Evolutionary conservation across 1,284 basidiomycete species (phyloP).

Genomic region (Apiotrichum gamsii): DNA sequence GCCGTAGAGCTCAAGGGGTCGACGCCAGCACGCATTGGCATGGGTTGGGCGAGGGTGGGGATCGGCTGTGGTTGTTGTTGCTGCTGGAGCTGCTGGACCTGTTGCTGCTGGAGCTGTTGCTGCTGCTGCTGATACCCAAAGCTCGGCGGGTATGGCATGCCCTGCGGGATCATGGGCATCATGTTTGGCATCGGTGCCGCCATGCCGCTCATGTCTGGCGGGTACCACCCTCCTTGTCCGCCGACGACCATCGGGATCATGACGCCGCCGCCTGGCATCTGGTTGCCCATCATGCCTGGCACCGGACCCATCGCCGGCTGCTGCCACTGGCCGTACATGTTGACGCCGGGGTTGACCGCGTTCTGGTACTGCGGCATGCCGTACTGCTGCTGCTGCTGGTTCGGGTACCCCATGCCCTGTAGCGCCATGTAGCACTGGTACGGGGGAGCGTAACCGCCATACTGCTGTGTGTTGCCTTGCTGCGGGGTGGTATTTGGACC

Average conservation of each 20-base stretch:
- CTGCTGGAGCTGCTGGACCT: conserved; percentile 7
- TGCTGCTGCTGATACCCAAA: neutral
- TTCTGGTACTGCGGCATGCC: conserved; percentile 2
- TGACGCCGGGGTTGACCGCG: conserved; percentile 9
- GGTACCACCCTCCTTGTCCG: conserved; percentile 16
- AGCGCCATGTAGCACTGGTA: conserved; percentile 11
- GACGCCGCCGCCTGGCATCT: conserved; percentile 1
- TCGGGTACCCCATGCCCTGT: conserved; percentile 8
- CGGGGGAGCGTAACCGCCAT: conserved; percentile 1
- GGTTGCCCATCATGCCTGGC: neutral
- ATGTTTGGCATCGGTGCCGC: conserved; percentile 8
- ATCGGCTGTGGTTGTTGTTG: no score
- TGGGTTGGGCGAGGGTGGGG: conserved; percentile 30
- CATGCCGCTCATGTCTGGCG: conserved; percentile 20
- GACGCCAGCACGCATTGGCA: conserved; percentile 30
- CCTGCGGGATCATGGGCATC: conserved; percentile 40
- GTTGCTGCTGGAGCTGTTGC: neutral
- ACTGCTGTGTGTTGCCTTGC: neutral
- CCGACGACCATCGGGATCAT: conserved; percentile 8
- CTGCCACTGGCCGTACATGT: conserved; percentile 11
- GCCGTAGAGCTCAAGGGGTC: conserved; percentile 38
- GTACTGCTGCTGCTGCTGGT: neutral
- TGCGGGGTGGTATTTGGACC: neutral
- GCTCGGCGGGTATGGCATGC: conserved; percentile 23
- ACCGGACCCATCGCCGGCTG: conserved; percentile 4